Conservation (phyloP, 257 asterid species). For the Gardenia jasminoides region DNA sequence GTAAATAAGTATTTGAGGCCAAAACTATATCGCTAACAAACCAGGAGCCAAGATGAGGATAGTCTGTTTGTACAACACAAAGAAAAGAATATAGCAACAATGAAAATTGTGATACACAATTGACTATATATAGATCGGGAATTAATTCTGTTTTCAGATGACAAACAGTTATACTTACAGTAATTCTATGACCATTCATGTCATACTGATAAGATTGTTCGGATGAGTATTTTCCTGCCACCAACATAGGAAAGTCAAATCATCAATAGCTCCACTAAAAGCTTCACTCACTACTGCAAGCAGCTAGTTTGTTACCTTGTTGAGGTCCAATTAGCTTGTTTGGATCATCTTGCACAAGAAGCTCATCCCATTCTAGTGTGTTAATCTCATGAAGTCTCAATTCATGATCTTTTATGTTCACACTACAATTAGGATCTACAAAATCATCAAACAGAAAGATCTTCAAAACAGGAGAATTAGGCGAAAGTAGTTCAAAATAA, state of each 20-base stretch:
- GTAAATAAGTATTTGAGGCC: background rate
- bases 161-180: constrained; percentile 45
- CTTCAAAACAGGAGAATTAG: constrained; percentile 20
- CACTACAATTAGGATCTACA: constrained; percentile 49
- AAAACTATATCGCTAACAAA: background rate
- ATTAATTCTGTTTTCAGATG: background rate
- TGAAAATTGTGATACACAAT: background rate
- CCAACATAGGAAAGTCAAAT: constrained; percentile 11
- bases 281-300: background rate
- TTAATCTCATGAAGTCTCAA: constrained; percentile 80
- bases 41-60: background rate
- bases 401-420: constrained; percentile 55
- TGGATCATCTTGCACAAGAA: constrained; percentile 64
- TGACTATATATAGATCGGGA: no score
- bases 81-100: background rate
- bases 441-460: constrained; percentile 26
- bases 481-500: background rate
- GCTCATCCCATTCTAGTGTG: constrained; percentile 99
- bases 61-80: background rate
- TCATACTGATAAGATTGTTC: constrained; percentile 47
- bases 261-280: constrained; percentile 7
- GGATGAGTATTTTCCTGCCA: constrained; percentile 50
- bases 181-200: constrained; percentile 31
- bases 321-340: constrained; percentile 42
- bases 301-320: constrained; percentile 47